phyloP scores from a whole-genome alignment of 2,329 filamentous ascomycete genomes.

The Neofusicoccum sp. region DNA sequence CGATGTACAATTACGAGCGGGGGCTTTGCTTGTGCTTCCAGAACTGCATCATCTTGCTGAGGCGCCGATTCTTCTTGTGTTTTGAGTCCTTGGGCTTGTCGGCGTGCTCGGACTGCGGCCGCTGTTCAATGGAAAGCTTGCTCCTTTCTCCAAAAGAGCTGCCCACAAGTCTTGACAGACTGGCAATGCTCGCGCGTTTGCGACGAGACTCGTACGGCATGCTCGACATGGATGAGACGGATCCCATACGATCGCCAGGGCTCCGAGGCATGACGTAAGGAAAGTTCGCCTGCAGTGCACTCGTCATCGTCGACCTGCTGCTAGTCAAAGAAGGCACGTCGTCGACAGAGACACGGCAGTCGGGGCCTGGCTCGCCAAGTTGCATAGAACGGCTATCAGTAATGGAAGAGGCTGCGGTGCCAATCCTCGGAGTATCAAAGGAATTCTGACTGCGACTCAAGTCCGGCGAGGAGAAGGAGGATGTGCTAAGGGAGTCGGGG shows the following conservation, averaged over 20 bases:
- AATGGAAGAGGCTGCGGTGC: slow-evolving; percentile 74
- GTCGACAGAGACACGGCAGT: slow-evolving; percentile 69
- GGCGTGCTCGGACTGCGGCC: slow-evolving; percentile 52
- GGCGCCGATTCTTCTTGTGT: slow-evolving; percentile 69
- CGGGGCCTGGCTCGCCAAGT: slow-evolving; percentile 73
- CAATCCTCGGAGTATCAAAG: slow-evolving; percentile 69
- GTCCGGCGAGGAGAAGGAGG: slow-evolving; percentile 66
- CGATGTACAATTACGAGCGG: slow-evolving; percentile 12
- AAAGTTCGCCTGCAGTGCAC: slow-evolving; percentile 60
- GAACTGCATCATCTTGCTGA: slow-evolving; percentile 77
- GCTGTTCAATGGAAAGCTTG: slow-evolving; percentile 70
- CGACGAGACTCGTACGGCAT: slow-evolving; percentile 58
- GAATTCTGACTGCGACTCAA: slow-evolving; percentile 62
- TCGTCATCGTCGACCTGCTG: slow-evolving; percentile 74
- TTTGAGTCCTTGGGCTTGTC: slow-evolving; percentile 62
- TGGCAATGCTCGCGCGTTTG: slow-evolving; percentile 75
- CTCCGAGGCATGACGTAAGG: slow-evolving; percentile 46
- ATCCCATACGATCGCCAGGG: slow-evolving; percentile 42
- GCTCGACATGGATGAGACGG: slow-evolving; percentile 44
- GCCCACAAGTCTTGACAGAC: slow-evolving; percentile 69
- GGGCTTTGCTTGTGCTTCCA: slow-evolving; percentile 60
- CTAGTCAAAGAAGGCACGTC: slow-evolving; percentile 76
- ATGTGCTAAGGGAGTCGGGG: slow-evolving; percentile 63
- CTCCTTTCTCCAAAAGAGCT: slow-evolving; percentile 71
- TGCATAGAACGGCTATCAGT: slow-evolving; percentile 72